A percentile compares a stretch with the other conserved stretches of the same genome.
These are phyloP conservation scores for Taphrina flavorubra DNA, from an alignment of 1,139 yeast species.

Conservation along the genomic window DNA sequence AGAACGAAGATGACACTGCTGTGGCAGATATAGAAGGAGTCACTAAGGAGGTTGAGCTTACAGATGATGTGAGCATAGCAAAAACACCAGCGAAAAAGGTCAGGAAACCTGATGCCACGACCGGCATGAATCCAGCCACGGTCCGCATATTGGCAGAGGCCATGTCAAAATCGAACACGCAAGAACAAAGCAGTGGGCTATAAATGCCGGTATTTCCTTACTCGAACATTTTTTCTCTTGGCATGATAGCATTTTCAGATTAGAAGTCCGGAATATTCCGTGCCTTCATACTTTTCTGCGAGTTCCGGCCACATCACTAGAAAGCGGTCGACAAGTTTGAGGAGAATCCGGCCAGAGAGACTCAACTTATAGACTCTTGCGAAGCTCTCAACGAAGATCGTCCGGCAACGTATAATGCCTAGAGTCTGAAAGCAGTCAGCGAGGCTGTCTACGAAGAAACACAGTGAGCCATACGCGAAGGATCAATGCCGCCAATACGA, in stretches of 20 bases:
- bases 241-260: slow-evolving; percentile 54
- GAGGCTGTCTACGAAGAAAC: neutral
- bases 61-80: slow-evolving; percentile 6
- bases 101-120: slow-evolving; percentile 10
- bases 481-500: slow-evolving; percentile 59
- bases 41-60: neutral
- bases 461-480: slow-evolving; percentile 48
- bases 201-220: neutral
- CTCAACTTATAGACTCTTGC: slow-evolving; percentile 83
- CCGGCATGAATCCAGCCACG: slow-evolving; percentile 12
- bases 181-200: neutral
- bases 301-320: slow-evolving; percentile 90
- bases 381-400: slow-evolving; percentile 82
- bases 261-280: slow-evolving; percentile 79
- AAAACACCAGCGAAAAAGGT: neutral
- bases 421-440: neutral
- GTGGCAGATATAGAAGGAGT: slow-evolving; percentile 26
- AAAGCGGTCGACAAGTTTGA: slow-evolving; percentile 65
- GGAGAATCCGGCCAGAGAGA: slow-evolving; percentile 71
- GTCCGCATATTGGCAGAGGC: slow-evolving; percentile 32
- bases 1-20: neutral
- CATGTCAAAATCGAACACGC: slow-evolving; percentile 2
- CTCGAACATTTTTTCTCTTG: neutral
- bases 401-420: slow-evolving; percentile 61
- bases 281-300: slow-evolving; percentile 60